Evolutionary conservation across 805 yeast genomes (phyloP), one percentile per base, ranked within the genome.

Genomic region (Lipomyces orientalis): DNA sequence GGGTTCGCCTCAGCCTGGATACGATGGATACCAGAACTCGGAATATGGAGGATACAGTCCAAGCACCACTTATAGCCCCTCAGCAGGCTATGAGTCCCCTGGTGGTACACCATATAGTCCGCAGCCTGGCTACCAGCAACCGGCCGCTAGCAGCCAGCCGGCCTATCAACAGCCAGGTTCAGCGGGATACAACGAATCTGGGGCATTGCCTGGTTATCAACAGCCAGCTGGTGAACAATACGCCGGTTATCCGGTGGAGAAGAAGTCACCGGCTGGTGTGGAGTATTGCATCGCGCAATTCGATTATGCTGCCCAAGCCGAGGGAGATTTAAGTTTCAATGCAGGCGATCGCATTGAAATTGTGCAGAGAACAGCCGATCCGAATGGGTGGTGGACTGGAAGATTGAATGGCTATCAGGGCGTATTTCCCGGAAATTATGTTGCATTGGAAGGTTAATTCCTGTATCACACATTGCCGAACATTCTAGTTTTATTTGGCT

Each of bases 301-400:
- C 77, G 98, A 93, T 75, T 94, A 91, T 79, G 81, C 89, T 8
- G 97, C 98, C 0, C 98, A 93, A 79, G 95, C 97, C 0, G 90
- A 85, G 39, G 98, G 98, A 29, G 99, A 95, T 76, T 83, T 95
- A 75, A 80, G 90, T 22, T 91, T 95, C 81, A 84, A 88, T 43
- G 97, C 97, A 0, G 99, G 98, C 29, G 90, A 93, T 25, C 85
- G 87, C 37, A 93, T 95, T 72, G 90, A 91, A 73, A 83, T 95
- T 67, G 86, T 93, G 2, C 90, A 92, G 76, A 88, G 91, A 75
- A 90, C 97, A 0, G 83, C 86, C 0, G 97, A 93, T 77, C 84
- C 88, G 62, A 92, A 91, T 75, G 99, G 97, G 5, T 95, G 99
- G 99, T 95, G 99, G 99, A 92, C 97, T 0, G 99, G 99, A 14